Conservation (phyloP, 148 eudicot genomes). For the Arctostaphylos glauca region DNA sequence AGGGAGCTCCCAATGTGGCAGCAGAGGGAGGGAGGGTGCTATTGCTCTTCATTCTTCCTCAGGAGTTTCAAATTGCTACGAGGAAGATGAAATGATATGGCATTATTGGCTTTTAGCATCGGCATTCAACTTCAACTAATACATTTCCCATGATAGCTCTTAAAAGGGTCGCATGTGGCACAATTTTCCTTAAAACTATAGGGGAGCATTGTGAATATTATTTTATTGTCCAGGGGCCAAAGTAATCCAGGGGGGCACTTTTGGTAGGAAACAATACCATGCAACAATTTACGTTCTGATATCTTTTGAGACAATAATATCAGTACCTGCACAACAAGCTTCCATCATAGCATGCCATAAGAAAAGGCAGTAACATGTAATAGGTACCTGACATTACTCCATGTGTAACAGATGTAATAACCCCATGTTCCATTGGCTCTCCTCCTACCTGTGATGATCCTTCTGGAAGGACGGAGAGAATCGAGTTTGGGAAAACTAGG, state of each 20-base stretch:
- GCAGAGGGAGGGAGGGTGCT: no score
- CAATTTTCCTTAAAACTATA: background rate
- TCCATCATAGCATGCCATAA: background rate
- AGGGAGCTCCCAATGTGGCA: no score
- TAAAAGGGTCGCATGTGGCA: background rate
- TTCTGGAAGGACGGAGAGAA: conserved; percentile 46
- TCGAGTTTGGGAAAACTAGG: conserved; percentile 69
- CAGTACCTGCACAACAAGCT: background rate
- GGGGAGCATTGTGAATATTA: background rate
- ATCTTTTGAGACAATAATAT: background rate
- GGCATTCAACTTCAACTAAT: background rate
- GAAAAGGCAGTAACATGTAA: background rate
- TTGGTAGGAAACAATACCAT: background rate
- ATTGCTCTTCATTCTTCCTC: no score
- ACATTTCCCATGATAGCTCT: background rate
- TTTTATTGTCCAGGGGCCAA: background rate
- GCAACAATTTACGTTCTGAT: background rate
- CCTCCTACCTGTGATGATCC: conserved; percentile 39
- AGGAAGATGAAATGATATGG: no score
- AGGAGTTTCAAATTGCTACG: no score
- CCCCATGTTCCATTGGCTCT: conserved; percentile 58
- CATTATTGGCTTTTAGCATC: background rate
- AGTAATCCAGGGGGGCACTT: background rate
- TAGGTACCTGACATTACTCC: conserved; percentile 82
- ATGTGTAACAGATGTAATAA: conserved; percentile 77